Base-by-base conservation (phyloP, 192 early-diverging fungal genomes). In the Linderina pennispora region DNA sequence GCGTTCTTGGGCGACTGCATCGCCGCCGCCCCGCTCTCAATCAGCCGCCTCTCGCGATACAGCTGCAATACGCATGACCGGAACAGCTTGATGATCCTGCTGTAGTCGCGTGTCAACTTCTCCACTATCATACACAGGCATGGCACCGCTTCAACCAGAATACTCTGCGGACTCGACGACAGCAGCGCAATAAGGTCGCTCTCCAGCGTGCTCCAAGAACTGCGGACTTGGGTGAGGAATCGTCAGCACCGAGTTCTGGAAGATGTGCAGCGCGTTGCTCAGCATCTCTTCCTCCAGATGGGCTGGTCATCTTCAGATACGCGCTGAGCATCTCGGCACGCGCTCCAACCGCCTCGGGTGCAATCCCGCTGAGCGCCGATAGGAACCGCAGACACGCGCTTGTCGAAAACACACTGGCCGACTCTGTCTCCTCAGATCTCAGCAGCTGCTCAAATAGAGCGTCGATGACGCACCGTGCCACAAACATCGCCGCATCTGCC, bases 401-500 rank as follows among this genome's bases (percentile, higher is more conserved):
- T 3, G 43, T 63, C 18, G 61, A 55, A 52, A 59, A 38, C 34
- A 35, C 23, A 8, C 40, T 13, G 9, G 18, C 19, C 3, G 16
- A 25, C 4, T 23, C 23, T 11, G 47, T 25, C 43, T 89, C 86
- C 21, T 92, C 85, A 1, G 82, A 63, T 11, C 55, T 58, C 28
- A 90, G 61, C 24, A 90, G 59, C 36, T 75, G 74, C 22, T 91
- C 89, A 57, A 88, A 75, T 0, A 90, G 65, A 28, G 84, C 81
- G 44, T 92, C 87, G 8, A 90, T 82, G 24, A 89, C 69, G 43
- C 74, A 78, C 21, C 75, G 73, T 17, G 80, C 76, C 13, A 87
- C 74, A 25, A 66, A 59, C 41, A 77, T 28, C 14, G 84, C 65
- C 9, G 58, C 50, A 8, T 77, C 78, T 4, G 51, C 62, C 23